Conservation (phyloP, 345 rosid genomes). For the Eucalyptus erythrocorys region DNA sequence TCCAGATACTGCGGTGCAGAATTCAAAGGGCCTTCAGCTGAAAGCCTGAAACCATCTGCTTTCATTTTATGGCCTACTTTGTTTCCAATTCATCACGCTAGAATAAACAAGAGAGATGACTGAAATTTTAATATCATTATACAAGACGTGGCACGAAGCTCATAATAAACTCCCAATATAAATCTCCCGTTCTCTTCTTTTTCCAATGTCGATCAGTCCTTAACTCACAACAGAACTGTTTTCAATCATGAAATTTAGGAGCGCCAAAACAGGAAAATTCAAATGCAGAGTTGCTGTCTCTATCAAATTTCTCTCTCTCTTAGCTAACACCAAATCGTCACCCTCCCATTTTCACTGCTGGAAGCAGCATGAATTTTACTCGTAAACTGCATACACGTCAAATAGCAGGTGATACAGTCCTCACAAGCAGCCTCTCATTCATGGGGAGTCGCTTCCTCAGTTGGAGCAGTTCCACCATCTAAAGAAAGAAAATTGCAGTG, state of each 20-base stretch:
- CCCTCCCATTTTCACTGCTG: background rate
- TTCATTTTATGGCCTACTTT: background rate
- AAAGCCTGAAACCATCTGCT: background rate
- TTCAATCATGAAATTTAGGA: background rate
- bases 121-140: background rate
- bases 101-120: background rate
- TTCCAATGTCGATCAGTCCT: background rate
- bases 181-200: background rate
- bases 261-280: background rate
- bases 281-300: background rate
- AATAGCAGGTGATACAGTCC: background rate
- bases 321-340: background rate
- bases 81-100: background rate
- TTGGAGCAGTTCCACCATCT: conserved; percentile 55
- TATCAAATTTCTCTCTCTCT: background rate
- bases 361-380: background rate
- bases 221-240: background rate
- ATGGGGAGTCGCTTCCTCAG: conserved; percentile 36
- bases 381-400: background rate
- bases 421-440: conserved; percentile 10
- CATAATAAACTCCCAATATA: background rate
- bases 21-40: background rate
- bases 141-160: background rate
- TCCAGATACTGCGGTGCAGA: background rate
- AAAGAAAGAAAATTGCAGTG: background rate